Evolutionary conservation across 164 flowering plant species (phyloP).

Genomic region (Chloranthus sessilifolius): DNA sequence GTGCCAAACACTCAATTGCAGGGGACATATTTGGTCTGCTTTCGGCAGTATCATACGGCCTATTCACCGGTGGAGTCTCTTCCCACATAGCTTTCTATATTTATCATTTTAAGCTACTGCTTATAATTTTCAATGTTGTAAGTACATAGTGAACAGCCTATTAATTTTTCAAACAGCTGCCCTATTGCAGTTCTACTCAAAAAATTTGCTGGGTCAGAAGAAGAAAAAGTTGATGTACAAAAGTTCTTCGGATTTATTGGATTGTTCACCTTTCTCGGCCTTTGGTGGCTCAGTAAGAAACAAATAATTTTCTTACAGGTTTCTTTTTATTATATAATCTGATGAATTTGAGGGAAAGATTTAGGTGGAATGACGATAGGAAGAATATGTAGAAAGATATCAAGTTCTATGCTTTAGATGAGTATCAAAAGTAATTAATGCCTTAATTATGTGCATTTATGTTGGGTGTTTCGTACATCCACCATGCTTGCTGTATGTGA

Average conservation of each 20-base stretch:
- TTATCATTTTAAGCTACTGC: background rate
- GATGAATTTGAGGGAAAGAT: background rate
- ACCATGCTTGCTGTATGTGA: too few relatives aligned
- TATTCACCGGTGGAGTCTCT: constrained; percentile 42
- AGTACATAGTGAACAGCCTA: background rate
- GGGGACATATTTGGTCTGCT: constrained; percentile 56
- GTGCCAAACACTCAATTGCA: constrained; percentile 31
- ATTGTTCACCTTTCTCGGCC: constrained; percentile 46
- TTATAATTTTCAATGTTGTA: background rate
- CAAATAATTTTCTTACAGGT: background rate
- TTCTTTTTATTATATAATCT: background rate
- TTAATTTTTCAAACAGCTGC: background rate
- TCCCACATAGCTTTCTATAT: background rate
- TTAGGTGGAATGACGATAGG: too few relatives aligned
- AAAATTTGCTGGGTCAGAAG: constrained; percentile 48
- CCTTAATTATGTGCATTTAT: background rate
- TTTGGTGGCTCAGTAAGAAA: constrained; percentile 69
- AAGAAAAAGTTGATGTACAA: constrained; percentile 52
- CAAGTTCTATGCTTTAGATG: background rate
- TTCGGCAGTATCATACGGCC: constrained; percentile 43
- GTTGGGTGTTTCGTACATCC: too few relatives aligned
- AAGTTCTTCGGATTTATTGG: constrained; percentile 63
- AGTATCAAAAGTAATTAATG: background rate
- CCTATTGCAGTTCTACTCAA: constrained; percentile 48
- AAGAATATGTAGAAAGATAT: background rate